Conservation (phyloP, 306 rosid genomes). For the Inga oerstediana region DNA sequence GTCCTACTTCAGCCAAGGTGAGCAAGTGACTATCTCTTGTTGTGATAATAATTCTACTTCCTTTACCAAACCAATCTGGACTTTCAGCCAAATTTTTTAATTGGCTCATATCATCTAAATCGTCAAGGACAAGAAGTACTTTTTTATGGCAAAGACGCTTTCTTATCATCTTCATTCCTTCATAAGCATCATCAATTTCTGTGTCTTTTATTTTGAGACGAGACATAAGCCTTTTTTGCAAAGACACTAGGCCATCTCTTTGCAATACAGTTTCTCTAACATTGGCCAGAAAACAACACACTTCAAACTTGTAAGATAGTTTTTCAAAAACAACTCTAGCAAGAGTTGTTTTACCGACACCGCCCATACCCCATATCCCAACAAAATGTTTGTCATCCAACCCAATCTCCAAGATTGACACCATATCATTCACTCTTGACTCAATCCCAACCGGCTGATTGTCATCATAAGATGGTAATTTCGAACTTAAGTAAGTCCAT, state of each 20-base stretch:
- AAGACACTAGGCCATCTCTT: neutral
- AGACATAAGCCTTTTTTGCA: neutral
- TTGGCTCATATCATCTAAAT: too few species aligned
- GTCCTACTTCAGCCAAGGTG: too few species aligned
- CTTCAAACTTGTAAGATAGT: neutral
- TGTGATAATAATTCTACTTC: too few species aligned
- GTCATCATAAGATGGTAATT: neutral
- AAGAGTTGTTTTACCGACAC: neutral
- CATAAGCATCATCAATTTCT: fast-evolving
- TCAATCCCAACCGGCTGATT: too few species aligned
- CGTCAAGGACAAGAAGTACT: too few species aligned
- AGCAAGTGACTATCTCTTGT: too few species aligned
- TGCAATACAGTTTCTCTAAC: neutral
- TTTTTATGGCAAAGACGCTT: too few species aligned
- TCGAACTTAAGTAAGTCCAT: neutral
- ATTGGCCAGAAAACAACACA: neutral
- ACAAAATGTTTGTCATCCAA: neutral
- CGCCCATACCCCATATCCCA: neutral
- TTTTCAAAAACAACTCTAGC: neutral
- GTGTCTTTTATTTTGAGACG: neutral
- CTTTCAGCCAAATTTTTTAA: too few species aligned
- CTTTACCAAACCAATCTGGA: too few species aligned
- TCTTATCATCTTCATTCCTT: neutral
- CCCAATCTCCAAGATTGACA: too few species aligned
- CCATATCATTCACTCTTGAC: too few species aligned